Evolutionary conservation across 768 basidiomycete species (phyloP).

Genomic region (Agrocybe praecox): DNA sequence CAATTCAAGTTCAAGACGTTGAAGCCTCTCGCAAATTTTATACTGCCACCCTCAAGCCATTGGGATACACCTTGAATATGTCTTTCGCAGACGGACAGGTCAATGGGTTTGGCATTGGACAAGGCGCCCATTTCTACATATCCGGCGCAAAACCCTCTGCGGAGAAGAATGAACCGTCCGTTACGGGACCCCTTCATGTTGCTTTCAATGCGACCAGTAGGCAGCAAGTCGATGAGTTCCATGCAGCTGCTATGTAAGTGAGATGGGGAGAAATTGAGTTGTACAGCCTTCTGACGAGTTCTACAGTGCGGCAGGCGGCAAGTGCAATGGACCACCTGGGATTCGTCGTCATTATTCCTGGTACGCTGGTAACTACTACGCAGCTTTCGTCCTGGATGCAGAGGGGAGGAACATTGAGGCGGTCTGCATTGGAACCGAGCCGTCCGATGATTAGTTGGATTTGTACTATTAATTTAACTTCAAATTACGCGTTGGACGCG

Average conservation of each 20-base stretch:
- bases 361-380: constrained; percentile 25
- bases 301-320: constrained; percentile 24
- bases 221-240: constrained; percentile 24
- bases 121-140: constrained; percentile 24
- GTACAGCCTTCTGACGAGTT: neutral
- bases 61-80: constrained; percentile 20
- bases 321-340: constrained; percentile 27
- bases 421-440: constrained; percentile 15
- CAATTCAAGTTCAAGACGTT: constrained; percentile 14
- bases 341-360: constrained; percentile 16
- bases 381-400: constrained; percentile 25
- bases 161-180: neutral
- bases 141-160: constrained; percentile 2
- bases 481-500: neutral
- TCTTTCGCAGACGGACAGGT: constrained; percentile 21
- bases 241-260: constrained; percentile 27
- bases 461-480: too few relatives aligned
- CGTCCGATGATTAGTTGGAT: neutral
- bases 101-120: constrained; percentile 17
- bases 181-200: constrained; percentile 21
- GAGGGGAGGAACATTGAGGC: constrained; percentile 30
- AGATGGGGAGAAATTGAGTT: neutral
- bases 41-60: constrained; percentile 21
- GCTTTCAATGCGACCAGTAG: constrained; percentile 24
- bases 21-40: constrained; percentile 18